Conservation (phyloP, 495 filamentous ascomycete genomes). For the Daldinia decipiens region DNA sequence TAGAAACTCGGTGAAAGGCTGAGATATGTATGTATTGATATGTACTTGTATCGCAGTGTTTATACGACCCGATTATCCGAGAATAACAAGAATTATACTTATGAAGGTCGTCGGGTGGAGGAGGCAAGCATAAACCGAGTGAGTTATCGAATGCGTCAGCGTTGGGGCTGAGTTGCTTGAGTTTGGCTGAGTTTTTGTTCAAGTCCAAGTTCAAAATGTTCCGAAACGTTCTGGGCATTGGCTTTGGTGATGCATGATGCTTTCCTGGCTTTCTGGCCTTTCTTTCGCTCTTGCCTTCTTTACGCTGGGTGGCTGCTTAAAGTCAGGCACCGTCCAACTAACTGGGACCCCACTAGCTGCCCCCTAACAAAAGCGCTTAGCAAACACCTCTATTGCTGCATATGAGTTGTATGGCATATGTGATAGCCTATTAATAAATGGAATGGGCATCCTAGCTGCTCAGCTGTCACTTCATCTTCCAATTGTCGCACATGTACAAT, state of each 20-base stretch:
- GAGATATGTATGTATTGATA: slow-evolving; percentile 8
- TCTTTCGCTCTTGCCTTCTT: slow-evolving; percentile 1
- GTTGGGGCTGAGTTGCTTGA: slow-evolving; percentile 30
- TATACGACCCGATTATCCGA: slow-evolving; percentile 14
- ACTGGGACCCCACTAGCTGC: slow-evolving; percentile 6
- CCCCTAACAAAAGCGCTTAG: slow-evolving; percentile 34
- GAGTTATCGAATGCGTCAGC: slow-evolving; percentile 31
- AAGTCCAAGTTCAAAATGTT: neutral
- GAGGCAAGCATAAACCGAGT: slow-evolving; percentile 11
- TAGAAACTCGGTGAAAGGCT: slow-evolving; percentile 24
- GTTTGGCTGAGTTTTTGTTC: slow-evolving; percentile 7
- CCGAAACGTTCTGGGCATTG: slow-evolving; percentile 3
- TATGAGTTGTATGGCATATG: neutral
- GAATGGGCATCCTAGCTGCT: neutral
- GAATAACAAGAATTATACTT: slow-evolving; percentile 5
- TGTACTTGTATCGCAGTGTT: slow-evolving; percentile 6
- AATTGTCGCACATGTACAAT: neutral
- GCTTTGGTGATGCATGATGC: slow-evolving; percentile 6
- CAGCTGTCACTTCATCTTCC: neutral
- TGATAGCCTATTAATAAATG: neutral
- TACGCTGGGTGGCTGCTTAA: slow-evolving; percentile 3
- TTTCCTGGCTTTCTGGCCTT: neutral
- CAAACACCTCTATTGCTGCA: slow-evolving; percentile 24
- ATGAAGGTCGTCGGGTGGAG: neutral
- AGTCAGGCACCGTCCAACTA: slow-evolving; percentile 22